Evolutionary conservation across 331 rosid species (phyloP).

Genomic region (Acacia pycnantha): DNA sequence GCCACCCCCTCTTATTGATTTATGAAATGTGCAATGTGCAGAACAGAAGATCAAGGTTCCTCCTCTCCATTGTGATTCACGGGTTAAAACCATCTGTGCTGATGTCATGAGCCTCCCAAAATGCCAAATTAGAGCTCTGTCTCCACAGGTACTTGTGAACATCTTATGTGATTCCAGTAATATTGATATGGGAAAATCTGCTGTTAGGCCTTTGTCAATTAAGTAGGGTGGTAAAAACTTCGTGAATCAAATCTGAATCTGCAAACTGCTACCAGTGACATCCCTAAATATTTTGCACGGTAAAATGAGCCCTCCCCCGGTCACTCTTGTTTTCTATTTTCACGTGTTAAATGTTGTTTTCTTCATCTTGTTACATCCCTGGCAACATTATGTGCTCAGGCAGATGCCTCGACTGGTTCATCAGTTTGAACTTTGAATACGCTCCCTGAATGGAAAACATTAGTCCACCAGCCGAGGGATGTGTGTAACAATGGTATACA

Average conservation of each 20-base stretch:
- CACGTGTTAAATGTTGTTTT: neutral
- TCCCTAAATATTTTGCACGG: neutral
- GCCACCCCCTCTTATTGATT: neutral
- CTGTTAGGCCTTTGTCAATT: neutral
- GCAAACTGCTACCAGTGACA: neutral
- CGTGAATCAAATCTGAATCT: neutral
- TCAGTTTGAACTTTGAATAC: neutral
- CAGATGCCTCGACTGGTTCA: neutral
- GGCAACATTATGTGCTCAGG: neutral
- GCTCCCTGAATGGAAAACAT: neutral
- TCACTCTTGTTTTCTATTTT: neutral
- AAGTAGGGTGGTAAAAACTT: neutral
- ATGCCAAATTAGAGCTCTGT: conserved; percentile 47
- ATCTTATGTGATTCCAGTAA: neutral
- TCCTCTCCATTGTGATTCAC: conserved; percentile 68
- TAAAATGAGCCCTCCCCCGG: neutral
- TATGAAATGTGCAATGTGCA: conserved; percentile 45
- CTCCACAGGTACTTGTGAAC: conserved; percentile 55
- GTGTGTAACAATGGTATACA: neutral
- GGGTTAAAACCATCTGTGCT: conserved; percentile 73
- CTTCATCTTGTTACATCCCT: neutral
- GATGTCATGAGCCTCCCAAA: conserved; percentile 70
- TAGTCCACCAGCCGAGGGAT: neutral
- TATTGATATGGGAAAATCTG: neutral
- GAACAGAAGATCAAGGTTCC: conserved; percentile 91